A percentile compares a stretch with the other conserved stretches of the same genome.
phyloP scores from a whole-genome alignment of 2,329 filamentous ascomycete species.

The Ascochyta lentis region DNA sequence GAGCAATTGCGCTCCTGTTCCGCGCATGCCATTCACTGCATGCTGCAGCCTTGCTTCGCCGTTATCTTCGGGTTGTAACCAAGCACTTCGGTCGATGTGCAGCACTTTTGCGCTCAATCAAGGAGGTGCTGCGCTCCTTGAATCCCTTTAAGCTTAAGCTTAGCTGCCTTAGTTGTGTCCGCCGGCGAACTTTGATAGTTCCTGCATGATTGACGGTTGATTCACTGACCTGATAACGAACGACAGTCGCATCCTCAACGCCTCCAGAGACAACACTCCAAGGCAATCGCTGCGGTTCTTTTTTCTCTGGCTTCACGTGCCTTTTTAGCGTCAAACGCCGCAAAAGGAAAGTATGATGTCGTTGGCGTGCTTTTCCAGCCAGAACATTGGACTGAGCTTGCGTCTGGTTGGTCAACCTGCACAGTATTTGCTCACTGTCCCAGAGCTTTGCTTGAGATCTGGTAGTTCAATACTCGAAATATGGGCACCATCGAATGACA shows the following conservation, averaged over 20 bases:
- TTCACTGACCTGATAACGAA: constrained; percentile 2
- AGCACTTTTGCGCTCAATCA: constrained; percentile 29
- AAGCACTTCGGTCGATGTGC: constrained; percentile 40
- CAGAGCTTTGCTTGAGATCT: constrained; percentile 1
- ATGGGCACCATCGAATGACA: not conserved
- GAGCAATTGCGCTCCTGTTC: not conserved
- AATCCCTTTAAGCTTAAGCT: constrained; percentile 47
- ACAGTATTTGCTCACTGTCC: constrained; percentile 3
- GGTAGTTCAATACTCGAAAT: not conserved
- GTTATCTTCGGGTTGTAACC: constrained; percentile 38
- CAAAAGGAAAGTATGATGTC: constrained; percentile 10
- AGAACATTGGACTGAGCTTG: not conserved
- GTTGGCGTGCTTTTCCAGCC: not conserved
- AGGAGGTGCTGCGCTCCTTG: constrained; percentile 40
- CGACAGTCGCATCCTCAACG: constrained; percentile 4
- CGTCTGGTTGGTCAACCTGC: constrained; percentile 7
- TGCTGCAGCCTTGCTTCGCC: not conserved
- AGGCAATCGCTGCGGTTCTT: not conserved
- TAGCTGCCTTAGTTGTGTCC: constrained; percentile 33
- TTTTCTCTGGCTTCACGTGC: not conserved
- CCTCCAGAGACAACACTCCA: not conserved
- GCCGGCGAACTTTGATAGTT: constrained; percentile 20
- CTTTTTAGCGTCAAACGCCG: not conserved
- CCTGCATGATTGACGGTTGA: not conserved
- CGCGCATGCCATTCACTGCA: not conserved